phyloP scores from a whole-genome alignment of 441 rosid species.

The Raphanus hybrid region DNA sequence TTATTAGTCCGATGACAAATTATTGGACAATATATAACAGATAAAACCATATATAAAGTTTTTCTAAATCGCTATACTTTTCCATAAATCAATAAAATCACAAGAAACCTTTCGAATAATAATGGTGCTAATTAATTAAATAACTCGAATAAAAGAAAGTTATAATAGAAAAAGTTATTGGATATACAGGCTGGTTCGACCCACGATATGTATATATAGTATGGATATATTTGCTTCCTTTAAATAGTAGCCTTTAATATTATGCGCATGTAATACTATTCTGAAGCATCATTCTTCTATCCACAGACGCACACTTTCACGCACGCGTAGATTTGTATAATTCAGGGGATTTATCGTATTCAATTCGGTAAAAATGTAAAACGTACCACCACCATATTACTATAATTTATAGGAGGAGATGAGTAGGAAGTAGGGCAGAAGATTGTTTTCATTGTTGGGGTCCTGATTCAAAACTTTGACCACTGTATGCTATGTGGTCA shows the following conservation, averaged over 20 bases:
- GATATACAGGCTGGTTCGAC: constrained; percentile 26
- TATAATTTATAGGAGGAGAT: constrained; percentile 6
- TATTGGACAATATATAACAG: background rate
- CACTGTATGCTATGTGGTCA: constrained; percentile 25
- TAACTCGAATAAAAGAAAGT: background rate
- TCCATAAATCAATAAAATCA: background rate
- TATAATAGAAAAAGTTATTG: background rate
- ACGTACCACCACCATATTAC: background rate
- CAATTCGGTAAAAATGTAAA: background rate
- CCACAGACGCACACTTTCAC: constrained; percentile 31
- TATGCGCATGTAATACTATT: constrained; percentile 36
- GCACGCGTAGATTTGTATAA: constrained; percentile 12
- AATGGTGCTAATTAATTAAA: constrained; percentile 13
- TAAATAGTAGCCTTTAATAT: background rate
- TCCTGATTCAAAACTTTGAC: constrained; percentile 39
- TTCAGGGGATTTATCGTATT: background rate
- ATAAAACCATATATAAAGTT: too few species aligned
- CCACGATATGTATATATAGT: constrained; percentile 10
- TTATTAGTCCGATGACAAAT: background rate
- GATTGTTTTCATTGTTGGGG: constrained; percentile 37
- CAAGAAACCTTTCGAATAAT: background rate
- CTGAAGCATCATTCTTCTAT: constrained; percentile 30
- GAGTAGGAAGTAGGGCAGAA: constrained; percentile 25
- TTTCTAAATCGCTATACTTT: too few species aligned
- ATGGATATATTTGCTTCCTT: background rate